Evolutionary conservation across 2,329 filamentous ascomycete genomes (phyloP).

Genomic region (Aspergillus hiratsukae): DNA sequence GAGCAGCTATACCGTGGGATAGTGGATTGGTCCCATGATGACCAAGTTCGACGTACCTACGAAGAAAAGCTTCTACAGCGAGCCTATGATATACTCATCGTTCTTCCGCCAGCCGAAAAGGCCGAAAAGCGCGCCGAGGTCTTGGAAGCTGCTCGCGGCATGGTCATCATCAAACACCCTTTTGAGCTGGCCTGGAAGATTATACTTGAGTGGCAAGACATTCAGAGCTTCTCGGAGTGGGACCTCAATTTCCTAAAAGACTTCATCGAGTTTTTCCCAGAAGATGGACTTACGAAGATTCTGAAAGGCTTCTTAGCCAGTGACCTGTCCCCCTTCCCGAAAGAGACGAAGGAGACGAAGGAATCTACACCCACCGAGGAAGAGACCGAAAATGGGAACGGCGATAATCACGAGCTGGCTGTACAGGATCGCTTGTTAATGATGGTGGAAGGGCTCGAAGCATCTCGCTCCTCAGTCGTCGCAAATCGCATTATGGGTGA

Average conservation of each 20-base stretch:
- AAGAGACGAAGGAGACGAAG: slow-evolving; percentile 36
- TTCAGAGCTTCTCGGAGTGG: slow-evolving; percentile 67
- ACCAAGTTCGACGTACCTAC: slow-evolving; percentile 74
- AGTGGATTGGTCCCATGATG: slow-evolving; percentile 86
- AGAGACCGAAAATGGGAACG: slow-evolving; percentile 29
- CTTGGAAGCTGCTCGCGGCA: slow-evolving; percentile 73
- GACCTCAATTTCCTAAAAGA: slow-evolving; percentile 73
- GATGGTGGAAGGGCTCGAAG: slow-evolving; percentile 69
- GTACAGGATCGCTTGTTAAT: slow-evolving; percentile 76
- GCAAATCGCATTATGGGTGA: slow-evolving; percentile 78
- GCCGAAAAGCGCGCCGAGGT: slow-evolving; percentile 66
- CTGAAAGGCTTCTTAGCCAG: slow-evolving; percentile 78
- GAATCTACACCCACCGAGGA: slow-evolving; percentile 6
- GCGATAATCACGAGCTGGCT: slow-evolving; percentile 49
- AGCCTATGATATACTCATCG: slow-evolving; percentile 71
- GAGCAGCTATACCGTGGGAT: slow-evolving; percentile 75
- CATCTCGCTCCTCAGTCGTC: slow-evolving; percentile 65
- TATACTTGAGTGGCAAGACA: slow-evolving; percentile 81
- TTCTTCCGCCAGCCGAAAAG: slow-evolving; percentile 66
- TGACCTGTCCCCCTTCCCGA: slow-evolving; percentile 75
- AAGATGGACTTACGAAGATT: slow-evolving; percentile 75
- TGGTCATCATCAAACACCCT: slow-evolving; percentile 94
- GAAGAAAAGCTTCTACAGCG: slow-evolving; percentile 86
- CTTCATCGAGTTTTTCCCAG: slow-evolving; percentile 79
- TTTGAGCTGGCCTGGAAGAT: slow-evolving; percentile 89